These are phyloP conservation scores for Toxoplasma gondii DNA, from an alignment of 169 alveolate species.

Conservation along the genomic window DNA sequence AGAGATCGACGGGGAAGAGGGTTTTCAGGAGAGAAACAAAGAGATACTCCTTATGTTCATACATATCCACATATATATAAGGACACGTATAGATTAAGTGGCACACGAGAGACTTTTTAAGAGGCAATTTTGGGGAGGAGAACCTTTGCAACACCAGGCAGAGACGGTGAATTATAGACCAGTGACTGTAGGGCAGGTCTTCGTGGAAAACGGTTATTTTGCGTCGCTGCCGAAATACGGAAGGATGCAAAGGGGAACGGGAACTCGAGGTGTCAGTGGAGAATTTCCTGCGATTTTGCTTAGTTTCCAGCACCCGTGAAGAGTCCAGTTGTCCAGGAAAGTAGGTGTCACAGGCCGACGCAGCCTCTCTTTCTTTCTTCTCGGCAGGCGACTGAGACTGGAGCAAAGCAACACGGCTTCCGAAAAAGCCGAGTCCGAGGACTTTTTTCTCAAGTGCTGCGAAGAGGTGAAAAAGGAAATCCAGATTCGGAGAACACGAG, in stretches of 20 bases:
- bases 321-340: too few species aligned
- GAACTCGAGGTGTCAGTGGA: too few species aligned
- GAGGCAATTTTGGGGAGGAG: not conserved
- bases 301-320: too few species aligned
- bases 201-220: not conserved
- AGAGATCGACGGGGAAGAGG: too few species aligned
- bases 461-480: not conserved
- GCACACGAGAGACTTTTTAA: not conserved
- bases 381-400: conserved; percentile 21
- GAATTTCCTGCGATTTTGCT: too few species aligned
- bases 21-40: too few species aligned
- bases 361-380: not conserved
- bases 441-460: conserved; percentile 31
- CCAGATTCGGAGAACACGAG: not conserved
- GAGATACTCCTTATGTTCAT: too few species aligned
- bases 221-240: not conserved
- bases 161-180: too few species aligned
- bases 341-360: not conserved
- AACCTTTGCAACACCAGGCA: too few species aligned
- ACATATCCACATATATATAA: too few species aligned
- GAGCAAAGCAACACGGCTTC: not conserved
- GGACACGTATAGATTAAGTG: not conserved
- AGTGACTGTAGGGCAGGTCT: not conserved
- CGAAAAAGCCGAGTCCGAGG: not conserved
- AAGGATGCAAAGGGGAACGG: too few species aligned